Conservation (phyloP, 805 yeast genomes). For the Dipodascus geniculatus region DNA sequence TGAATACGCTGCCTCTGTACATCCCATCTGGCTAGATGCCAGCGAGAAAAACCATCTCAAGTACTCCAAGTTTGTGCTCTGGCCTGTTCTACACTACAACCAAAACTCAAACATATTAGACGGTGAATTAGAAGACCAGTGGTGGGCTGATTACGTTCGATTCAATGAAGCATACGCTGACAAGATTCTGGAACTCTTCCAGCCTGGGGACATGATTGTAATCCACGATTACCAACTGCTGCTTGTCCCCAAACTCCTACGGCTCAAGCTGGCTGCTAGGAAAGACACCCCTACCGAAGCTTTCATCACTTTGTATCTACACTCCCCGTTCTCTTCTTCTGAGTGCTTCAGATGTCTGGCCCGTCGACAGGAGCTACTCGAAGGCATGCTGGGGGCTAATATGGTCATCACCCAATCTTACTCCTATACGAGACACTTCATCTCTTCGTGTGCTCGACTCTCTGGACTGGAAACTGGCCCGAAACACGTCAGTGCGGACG, state of each 20-base stretch:
- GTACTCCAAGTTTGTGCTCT: conserved; percentile 67
- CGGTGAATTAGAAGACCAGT: conserved; percentile 48
- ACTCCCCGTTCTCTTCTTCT: conserved; percentile 78
- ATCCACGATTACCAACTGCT: conserved; percentile 70
- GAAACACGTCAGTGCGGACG: conserved; percentile 53
- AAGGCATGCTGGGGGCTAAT: conserved; percentile 87
- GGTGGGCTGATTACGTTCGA: conserved; percentile 78
- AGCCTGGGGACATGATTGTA: conserved; percentile 77
- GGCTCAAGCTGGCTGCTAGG: conserved; percentile 62
- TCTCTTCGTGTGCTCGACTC: conserved; percentile 79
- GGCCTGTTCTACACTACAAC: conserved; percentile 86
- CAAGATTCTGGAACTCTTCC: conserved; percentile 53
- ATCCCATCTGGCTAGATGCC: neutral
- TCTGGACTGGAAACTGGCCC: conserved; percentile 56
- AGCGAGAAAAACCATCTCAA: conserved; percentile 24
- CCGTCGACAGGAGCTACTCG: conserved; percentile 68
- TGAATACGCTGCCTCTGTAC: neutral
- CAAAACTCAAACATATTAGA: conserved; percentile 59
- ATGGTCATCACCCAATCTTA: conserved; percentile 77
- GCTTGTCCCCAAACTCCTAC: conserved; percentile 59
- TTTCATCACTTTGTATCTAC: conserved; percentile 78
- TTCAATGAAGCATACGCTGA: conserved; percentile 81
- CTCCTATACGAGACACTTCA: conserved; percentile 81
- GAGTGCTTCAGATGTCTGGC: conserved; percentile 88
- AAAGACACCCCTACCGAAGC: conserved; percentile 59